Evolutionary conservation across 208 protist species (phyloP).

Genomic region (Leishmania martiniquensis): DNA sequence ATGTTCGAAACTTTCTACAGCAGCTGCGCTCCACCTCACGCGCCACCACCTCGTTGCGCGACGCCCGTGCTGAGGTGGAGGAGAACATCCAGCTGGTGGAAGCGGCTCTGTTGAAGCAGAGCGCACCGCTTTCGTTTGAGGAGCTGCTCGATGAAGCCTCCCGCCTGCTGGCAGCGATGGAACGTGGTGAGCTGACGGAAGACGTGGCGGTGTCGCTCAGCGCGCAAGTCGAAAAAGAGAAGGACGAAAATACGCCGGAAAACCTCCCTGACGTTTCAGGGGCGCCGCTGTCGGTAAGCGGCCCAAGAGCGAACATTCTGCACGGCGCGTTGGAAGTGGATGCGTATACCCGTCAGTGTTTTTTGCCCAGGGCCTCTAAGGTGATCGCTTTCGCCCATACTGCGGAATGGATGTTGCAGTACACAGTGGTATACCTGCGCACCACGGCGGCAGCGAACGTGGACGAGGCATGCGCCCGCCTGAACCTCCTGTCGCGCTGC

Average conservation of each 20-base stretch:
- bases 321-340: conserved; percentile 70
- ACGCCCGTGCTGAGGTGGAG: conserved; percentile 59
- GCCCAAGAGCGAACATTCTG: conserved; percentile 25
- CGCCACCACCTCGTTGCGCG: conserved; percentile 19
- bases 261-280: neutral
- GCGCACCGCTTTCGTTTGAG: conserved; percentile 62
- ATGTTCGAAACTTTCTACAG: conserved; percentile 10
- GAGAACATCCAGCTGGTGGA: conserved; percentile 57
- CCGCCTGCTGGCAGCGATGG: conserved; percentile 49
- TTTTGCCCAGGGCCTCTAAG: conserved; percentile 50
- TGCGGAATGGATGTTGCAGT: conserved; percentile 86
- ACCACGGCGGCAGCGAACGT: conserved; percentile 38
- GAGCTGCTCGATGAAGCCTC: conserved; percentile 55
- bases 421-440: conserved; percentile 81
- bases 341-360: conserved; percentile 43
- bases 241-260: neutral
- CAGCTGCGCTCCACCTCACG: conserved; percentile 20
- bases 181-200: conserved; percentile 56
- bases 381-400: conserved; percentile 57
- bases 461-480: conserved; percentile 64
- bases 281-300: neutral
- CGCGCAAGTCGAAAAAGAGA: neutral
- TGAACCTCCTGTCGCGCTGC: conserved; percentile 72
- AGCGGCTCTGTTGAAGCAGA: conserved; percentile 41
- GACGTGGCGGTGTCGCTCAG: conserved; percentile 50